These are phyloP conservation scores for Zarea fungicola DNA, from an alignment of 2,329 filamentous ascomycete species.

Conservation along the genomic window DNA sequence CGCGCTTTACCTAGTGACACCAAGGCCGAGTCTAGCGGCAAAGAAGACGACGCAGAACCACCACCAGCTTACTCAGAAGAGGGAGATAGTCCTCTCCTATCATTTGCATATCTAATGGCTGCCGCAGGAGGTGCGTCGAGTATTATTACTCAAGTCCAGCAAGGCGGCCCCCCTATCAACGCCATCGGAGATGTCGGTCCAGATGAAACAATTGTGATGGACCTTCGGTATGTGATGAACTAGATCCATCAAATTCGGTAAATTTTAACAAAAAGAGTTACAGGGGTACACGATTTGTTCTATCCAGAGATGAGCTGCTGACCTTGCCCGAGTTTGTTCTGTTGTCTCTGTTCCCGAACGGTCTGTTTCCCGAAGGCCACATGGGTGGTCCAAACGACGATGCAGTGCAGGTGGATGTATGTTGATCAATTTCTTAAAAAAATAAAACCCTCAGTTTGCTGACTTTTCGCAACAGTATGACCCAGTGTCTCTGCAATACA, in stretches of 20 bases:
- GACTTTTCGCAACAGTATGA: constrained; percentile 66
- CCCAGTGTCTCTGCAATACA: constrained; percentile 92
- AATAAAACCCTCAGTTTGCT: constrained; percentile 1
- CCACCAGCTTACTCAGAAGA: constrained; percentile 95
- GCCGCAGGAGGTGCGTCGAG: constrained; percentile 93
- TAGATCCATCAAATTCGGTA: not conserved
- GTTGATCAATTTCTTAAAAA: constrained; percentile 31
- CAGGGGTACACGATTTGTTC: constrained; percentile 87
- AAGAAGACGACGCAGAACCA: constrained; percentile 81
- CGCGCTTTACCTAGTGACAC: constrained; percentile 75
- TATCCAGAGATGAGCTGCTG: constrained; percentile 90
- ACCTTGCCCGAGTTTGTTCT: constrained; percentile 96
- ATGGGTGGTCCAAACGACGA: constrained; percentile 92
- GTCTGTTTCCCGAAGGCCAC: constrained; percentile 93
- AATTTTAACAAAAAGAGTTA: constrained; percentile 24
- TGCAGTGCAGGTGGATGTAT: constrained; percentile 94
- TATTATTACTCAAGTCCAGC: constrained; percentile 98
- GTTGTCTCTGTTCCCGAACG: constrained; percentile 95
- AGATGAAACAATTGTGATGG: constrained; percentile 92
- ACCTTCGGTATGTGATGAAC: constrained; percentile 66
- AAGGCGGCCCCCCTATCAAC: constrained; percentile 84
- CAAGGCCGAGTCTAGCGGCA: constrained; percentile 69
- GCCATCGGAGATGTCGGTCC: constrained; percentile 81
- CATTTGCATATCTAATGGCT: constrained; percentile 97
- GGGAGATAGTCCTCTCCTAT: constrained; percentile 84